Evolutionary conservation across 1,284 basidiomycete genomes (phyloP).

Genomic region (Ceratobasidium sp.): DNA sequence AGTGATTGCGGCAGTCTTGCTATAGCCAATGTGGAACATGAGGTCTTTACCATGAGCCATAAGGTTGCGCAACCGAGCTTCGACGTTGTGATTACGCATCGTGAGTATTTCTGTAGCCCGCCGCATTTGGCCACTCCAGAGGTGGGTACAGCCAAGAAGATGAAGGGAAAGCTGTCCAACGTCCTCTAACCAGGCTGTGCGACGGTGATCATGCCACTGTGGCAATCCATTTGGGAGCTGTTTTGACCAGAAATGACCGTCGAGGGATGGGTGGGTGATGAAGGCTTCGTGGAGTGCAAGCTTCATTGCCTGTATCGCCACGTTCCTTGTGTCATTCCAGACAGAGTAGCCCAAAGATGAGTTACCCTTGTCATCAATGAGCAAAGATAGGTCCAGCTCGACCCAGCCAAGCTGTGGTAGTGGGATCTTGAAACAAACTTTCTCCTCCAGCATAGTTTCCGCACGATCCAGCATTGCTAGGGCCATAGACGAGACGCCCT

Average conservation of each 20-base stretch:
- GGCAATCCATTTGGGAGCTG: neutral
- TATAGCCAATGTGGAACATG: neutral
- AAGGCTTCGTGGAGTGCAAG: neutral
- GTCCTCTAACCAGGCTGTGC: neutral
- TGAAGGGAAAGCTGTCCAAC: neutral
- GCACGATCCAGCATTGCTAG: neutral
- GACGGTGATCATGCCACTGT: neutral
- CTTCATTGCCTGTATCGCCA: neutral
- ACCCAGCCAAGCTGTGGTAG: neutral
- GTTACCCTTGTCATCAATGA: neutral
- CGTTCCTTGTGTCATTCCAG: neutral
- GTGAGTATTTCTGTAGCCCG: neutral
- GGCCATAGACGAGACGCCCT: neutral
- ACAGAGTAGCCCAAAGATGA: neutral
- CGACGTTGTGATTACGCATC: neutral
- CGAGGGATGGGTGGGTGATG: neutral
- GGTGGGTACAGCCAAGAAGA: neutral
- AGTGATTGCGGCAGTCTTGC: conserved; percentile 9
- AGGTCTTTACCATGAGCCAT: neutral
- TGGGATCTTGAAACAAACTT: neutral
- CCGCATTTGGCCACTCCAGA: neutral
- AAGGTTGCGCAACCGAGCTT: neutral
- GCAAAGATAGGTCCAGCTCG: neutral
- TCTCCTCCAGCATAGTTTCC: neutral
- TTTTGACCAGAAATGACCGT: neutral